Base-by-base conservation (phyloP, 371 early-diverging fungal genomes). In the Mucor indicus region DNA sequence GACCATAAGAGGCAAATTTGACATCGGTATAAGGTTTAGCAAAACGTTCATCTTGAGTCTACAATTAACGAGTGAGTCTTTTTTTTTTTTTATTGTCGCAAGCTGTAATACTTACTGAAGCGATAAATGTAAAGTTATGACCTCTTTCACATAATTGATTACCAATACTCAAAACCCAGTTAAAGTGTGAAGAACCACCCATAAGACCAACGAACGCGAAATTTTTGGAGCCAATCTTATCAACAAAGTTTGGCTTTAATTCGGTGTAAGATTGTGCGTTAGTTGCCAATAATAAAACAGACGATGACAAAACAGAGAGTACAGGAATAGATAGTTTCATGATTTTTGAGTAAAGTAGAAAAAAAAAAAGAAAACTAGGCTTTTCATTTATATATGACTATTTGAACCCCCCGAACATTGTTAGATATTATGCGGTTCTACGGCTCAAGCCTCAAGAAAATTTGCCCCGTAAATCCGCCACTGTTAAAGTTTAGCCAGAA, bases 131-230 rank as follows among this genome's bases (percentile, higher is more conserved):
- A 6, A 38, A 12, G 10, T 48, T 27, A 7, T 55, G 61, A 1
- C 52, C 52, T 44, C 61, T 47, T 16, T 12, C 13, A n/a, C 32
- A n/a, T 12, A 61, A 10, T 29, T 61, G 52, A 11, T 61, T 49
- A 4, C 50, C 24, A 2, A 61, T 61, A 15, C 22, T 2, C 2
- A 55, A 22, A 0, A 61, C 61, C 55, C 61, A 61, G 15, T 15
- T 16, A 9, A 40, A 27, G 40, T 61, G 61, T 12, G 55, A 55
- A 1, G 45, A 29, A 0, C 61, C 61, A 20, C 61, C 61, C 12
- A 36, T 21, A 7, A 38, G n/a, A 8, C 29, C 37, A 30, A 29
- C 5, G 22, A 60, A 60, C 3, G 35, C 10, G 12, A 60, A 32
- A 4, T 48, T 55, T 21, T 55, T 60, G 15, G 6, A 33, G 4